Conservation (phyloP, 331 rosid species). For the Stylosanthes scabra region DNA sequence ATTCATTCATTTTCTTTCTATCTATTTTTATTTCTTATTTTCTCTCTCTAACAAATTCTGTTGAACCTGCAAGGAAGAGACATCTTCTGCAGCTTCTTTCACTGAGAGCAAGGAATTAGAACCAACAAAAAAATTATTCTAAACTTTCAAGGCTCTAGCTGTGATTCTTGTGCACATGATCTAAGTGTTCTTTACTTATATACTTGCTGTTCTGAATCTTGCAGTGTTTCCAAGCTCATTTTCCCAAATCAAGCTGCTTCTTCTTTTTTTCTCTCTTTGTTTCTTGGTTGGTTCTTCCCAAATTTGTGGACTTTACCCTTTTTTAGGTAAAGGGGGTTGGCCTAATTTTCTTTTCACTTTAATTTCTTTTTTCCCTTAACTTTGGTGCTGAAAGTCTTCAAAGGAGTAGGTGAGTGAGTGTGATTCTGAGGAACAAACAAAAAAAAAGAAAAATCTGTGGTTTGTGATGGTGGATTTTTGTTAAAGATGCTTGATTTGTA, state of each 20-base stretch:
- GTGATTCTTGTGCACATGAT: slow-evolving; percentile 31
- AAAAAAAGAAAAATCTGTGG: slow-evolving; percentile 24
- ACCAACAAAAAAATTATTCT: slow-evolving; percentile 15
- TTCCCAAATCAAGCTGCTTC: slow-evolving; percentile 33
- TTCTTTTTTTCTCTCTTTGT: too few relatives aligned
- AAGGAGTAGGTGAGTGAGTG: slow-evolving; percentile 10
- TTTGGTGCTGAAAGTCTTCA: background rate
- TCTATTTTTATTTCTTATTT: slow-evolving; percentile 15
- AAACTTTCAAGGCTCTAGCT: slow-evolving; percentile 35
- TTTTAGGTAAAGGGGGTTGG: slow-evolving; percentile 54
- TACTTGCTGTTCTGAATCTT: slow-evolving; percentile 10
- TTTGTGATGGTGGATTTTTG: background rate
- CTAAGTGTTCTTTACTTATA: background rate
- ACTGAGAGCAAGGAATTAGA: slow-evolving; percentile 59
- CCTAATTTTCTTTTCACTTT: slow-evolving; percentile 32
- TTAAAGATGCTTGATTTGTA: slow-evolving; percentile 23
- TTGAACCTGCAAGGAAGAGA: slow-evolving; percentile 67
- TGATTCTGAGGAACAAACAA: too few relatives aligned
- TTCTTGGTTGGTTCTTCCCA: slow-evolving; percentile 19
- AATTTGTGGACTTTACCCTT: slow-evolving; percentile 35
- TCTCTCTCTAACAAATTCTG: slow-evolving; percentile 46
- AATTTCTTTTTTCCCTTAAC: too few relatives aligned
- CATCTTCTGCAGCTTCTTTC: slow-evolving; percentile 63
- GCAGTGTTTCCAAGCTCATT: slow-evolving; percentile 35
- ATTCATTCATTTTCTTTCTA: too few relatives aligned